phyloP scores from a whole-genome alignment of 805 yeast genomes.

The Cyberlindnera mycetangii region DNA sequence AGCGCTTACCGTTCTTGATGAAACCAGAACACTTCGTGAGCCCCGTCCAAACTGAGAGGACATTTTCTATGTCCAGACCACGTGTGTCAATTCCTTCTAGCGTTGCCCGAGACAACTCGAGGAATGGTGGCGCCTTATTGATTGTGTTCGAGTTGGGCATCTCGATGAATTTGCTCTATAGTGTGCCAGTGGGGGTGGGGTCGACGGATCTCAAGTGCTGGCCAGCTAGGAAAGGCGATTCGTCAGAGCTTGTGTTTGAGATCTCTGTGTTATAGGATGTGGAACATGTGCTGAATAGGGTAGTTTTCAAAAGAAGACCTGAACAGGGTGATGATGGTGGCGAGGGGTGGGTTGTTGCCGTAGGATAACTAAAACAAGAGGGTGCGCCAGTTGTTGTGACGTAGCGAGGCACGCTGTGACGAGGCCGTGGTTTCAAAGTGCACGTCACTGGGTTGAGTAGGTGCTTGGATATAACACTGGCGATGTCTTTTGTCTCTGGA shows the following conservation, averaged over 20 bases:
- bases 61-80: slow-evolving; percentile 37
- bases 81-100: slow-evolving; percentile 26
- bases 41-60: slow-evolving; percentile 41
- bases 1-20: slow-evolving; percentile 29
- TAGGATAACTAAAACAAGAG: not conserved
- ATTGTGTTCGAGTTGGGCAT: slow-evolving; percentile 20
- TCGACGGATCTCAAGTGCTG: not conserved
- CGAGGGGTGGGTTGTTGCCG: not conserved
- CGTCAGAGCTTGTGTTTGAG: not conserved
- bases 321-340: not conserved
- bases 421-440: not conserved
- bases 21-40: slow-evolving; percentile 30
- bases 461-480: not conserved
- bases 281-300: not conserved
- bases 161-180: not conserved
- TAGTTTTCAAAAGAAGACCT: not conserved
- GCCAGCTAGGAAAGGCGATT: not conserved
- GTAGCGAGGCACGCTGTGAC: not conserved
- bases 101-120: slow-evolving; percentile 28
- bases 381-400: no score
- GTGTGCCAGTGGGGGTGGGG: no score
- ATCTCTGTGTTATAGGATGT: not conserved
- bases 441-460: not conserved
- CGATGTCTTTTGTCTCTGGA: not conserved
- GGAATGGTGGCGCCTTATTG: slow-evolving; percentile 30